Base-by-base conservation (phyloP, 2,329 filamentous ascomycete species). In the Xylaria sp. region DNA sequence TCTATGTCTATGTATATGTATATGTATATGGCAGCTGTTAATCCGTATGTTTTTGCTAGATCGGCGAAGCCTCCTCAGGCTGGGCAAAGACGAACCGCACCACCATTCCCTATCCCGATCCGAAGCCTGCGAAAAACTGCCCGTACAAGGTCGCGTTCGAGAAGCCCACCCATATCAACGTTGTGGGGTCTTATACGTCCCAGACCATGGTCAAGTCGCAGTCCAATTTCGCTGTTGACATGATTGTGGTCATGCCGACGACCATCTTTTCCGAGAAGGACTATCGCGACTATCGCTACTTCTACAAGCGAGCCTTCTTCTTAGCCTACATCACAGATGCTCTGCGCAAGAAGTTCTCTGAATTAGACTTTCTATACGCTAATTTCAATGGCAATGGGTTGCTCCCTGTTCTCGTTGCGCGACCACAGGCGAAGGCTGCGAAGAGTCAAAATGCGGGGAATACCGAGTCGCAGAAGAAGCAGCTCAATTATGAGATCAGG, bases 241-340 rank as follows among this genome's bases (percentile, higher is more conserved):
- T 98, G 86, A 90, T 95, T 6, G 89, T 97, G 18, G 92, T 92
- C 57, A 97, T 99, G 89, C 95, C 96, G 5, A 80, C 84, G 66
- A 82, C 87, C 0, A 82, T 97, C 13, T 94, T 98, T 76, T 94
- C 97, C 77, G 93, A 97, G 54, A 98, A 98, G 81, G 96, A 99
- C 81, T 98, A 95, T 79, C 86, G 94, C 59, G 94, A 97, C 79
- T 87, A 96, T 84, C 89, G 96, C 70, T 98, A 97, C 82, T 97
- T 98, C 78, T 94, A 98, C 82, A 97, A 97, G 77, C 87, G 94
- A 72, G 92, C 96, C 13, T 98, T 95, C 81, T 98, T 97, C 78
- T 83, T 98, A 60, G 93, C 94, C 41, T 93, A 92, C 72, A 84
- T 98, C 65, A 90, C 94, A 15, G 89, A 89, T 37, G 89, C 88